Evolutionary conservation across 805 yeast species (phyloP).

Genomic region (Ogataea salicorniae): DNA sequence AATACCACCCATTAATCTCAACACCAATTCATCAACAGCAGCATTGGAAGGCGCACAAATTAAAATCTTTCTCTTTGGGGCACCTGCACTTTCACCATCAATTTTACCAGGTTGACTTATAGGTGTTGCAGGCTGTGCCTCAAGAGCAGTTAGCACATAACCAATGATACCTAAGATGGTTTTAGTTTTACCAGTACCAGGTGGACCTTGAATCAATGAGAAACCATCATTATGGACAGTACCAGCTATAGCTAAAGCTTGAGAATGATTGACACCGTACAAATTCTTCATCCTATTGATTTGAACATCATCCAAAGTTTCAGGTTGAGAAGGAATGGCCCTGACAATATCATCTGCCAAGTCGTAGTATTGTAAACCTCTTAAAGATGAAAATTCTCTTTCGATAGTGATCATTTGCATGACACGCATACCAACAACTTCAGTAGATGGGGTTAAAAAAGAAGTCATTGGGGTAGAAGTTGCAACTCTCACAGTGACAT

Average conservation of each 20-base stretch:
- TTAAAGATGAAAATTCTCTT: slow-evolving; percentile 82
- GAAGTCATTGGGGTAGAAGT: slow-evolving; percentile 48
- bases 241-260: slow-evolving; percentile 82
- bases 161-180: slow-evolving; percentile 92
- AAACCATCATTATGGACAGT: slow-evolving; percentile 68
- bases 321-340: slow-evolving; percentile 55
- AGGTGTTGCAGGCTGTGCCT: slow-evolving; percentile 2
- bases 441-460: slow-evolving; percentile 56
- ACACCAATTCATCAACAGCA: slow-evolving; percentile 91
- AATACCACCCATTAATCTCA: slow-evolving; percentile 76
- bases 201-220: slow-evolving; percentile 95
- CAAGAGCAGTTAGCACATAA: slow-evolving; percentile 46
- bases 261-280: slow-evolving; percentile 76
- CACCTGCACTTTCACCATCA: slow-evolving; percentile 1
- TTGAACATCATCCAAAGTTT: slow-evolving; percentile 31
- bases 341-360: slow-evolving; percentile 58
- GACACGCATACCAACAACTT: slow-evolving; percentile 63
- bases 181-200: slow-evolving; percentile 98
- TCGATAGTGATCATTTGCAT: slow-evolving; percentile 90
- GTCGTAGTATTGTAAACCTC: slow-evolving; percentile 79
- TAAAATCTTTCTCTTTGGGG: slow-evolving; percentile 50
- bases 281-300: slow-evolving; percentile 39
- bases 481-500: slow-evolving; percentile 66
- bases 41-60: slow-evolving; percentile 99
- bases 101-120: slow-evolving; percentile 10